Conservation (phyloP, 2,329 filamentous ascomycete genomes). For the Colletotrichum godetiae region DNA sequence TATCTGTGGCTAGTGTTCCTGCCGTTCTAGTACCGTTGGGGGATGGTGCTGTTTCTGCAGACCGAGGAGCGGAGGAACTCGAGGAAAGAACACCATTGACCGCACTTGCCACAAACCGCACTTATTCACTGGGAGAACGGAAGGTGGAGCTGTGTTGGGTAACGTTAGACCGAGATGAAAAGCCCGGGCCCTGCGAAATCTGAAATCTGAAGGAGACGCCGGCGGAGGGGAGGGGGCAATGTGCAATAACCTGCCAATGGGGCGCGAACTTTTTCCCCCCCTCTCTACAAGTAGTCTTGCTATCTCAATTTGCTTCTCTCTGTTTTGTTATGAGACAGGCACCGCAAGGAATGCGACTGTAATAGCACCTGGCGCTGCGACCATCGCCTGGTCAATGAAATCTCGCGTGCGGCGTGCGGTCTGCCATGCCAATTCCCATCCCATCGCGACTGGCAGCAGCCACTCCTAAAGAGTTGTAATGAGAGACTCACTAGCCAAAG, state of each 20-base stretch:
- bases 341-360: conserved; percentile 23
- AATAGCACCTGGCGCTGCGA: conserved; percentile 21
- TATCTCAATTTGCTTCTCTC: neutral
- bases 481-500: neutral
- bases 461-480: neutral
- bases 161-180: conserved; percentile 27
- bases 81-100: neutral
- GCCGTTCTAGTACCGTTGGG: neutral
- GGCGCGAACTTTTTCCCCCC: neutral
- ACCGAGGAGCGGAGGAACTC: neutral
- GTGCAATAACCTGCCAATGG: too few relatives aligned
- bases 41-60: neutral
- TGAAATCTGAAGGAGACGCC: conserved; percentile 4
- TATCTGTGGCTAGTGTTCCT: conserved; percentile 30
- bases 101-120: neutral
- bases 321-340: conserved; percentile 18
- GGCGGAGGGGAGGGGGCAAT: neutral
- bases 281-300: neutral
- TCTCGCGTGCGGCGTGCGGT: neutral
- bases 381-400: conserved; percentile 7
- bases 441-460: conserved; percentile 1
- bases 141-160: conserved; percentile 27
- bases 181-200: neutral
- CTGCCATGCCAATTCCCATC: neutral
- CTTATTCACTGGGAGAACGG: neutral